phyloP scores from a whole-genome alignment of 768 basidiomycete genomes.

The Calvatia gigantea region DNA sequence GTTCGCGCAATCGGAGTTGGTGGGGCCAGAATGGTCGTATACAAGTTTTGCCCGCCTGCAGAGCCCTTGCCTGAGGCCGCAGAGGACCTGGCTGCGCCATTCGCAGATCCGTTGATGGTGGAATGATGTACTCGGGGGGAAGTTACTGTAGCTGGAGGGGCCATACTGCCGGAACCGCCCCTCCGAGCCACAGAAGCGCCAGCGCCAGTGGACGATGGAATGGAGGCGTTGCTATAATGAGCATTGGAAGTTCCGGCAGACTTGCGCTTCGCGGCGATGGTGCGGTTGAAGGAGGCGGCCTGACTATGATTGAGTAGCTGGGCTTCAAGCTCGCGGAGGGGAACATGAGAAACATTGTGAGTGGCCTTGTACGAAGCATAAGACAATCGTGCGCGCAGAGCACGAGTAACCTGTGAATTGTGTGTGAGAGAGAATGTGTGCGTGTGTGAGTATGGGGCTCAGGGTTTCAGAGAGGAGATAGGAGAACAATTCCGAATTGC shows the following conservation, averaged over 20 bases:
- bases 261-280: slow-evolving; percentile 59
- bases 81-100: slow-evolving; percentile 28
- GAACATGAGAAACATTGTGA: slow-evolving; percentile 63
- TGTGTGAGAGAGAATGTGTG: slow-evolving; percentile 34
- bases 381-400: slow-evolving; percentile 73
- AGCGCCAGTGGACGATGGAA: slow-evolving; percentile 30
- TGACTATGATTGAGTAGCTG: slow-evolving; percentile 44
- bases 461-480: slow-evolving; percentile 27
- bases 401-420: slow-evolving; percentile 65
- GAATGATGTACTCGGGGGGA: slow-evolving; percentile 44
- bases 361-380: slow-evolving; percentile 85
- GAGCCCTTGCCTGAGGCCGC: slow-evolving; percentile 30
- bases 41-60: slow-evolving; percentile 56
- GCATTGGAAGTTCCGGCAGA: slow-evolving; percentile 40
- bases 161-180: slow-evolving; percentile 42
- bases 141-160: slow-evolving; percentile 38
- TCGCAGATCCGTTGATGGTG: slow-evolving; percentile 28
- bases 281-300: slow-evolving; percentile 41
- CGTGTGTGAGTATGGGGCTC: no score
- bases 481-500: slow-evolving; percentile 10
- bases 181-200: slow-evolving; percentile 27
- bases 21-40: slow-evolving; percentile 70
- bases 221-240: slow-evolving; percentile 50
- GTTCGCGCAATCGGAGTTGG: slow-evolving; percentile 73
- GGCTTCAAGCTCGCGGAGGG: slow-evolving; percentile 70